These are phyloP conservation scores for Leucaena leucocephala DNA, from an alignment of 306 rosid genomes.

Conservation along the genomic window DNA sequence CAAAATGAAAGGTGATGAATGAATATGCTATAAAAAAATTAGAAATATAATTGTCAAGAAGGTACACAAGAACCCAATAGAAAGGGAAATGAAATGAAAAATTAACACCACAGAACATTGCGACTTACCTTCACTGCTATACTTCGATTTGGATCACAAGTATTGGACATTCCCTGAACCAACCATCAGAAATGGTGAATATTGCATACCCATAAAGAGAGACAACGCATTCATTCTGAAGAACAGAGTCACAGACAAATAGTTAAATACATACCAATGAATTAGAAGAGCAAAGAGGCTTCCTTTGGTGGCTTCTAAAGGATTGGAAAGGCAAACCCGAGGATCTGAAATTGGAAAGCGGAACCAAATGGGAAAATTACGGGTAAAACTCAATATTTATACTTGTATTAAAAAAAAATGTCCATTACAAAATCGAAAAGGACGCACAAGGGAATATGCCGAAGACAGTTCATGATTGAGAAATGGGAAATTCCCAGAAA, in stretches of 20 bases:
- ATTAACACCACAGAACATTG: background rate
- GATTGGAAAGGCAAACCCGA: constrained; percentile 51
- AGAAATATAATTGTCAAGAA: background rate
- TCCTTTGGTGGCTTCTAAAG: constrained; percentile 44
- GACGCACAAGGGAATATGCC: constrained; percentile 58
- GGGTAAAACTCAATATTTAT: constrained; percentile 3
- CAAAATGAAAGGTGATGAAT: background rate
- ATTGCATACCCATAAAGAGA: background rate
- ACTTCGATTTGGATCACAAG: constrained; percentile 47
- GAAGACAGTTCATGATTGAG: constrained; percentile 66
- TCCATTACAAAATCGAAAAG: background rate
- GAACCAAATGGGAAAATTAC: background rate
- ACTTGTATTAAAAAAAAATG: background rate
- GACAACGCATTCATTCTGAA: background rate
- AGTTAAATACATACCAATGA: constrained; percentile 45
- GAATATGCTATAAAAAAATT: background rate
- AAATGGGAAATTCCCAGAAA: background rate
- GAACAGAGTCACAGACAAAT: background rate
- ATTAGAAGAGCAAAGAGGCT: constrained; percentile 30
- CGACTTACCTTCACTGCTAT: constrained; percentile 64
- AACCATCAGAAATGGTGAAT: background rate
- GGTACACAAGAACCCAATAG: background rate
- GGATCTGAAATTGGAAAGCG: constrained; percentile 53
- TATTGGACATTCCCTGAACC: constrained; percentile 49
- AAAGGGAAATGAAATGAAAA: constrained; percentile 6